Evolutionary conservation across 2,329 filamentous ascomycete species (phyloP).

Genomic region (Bipolaris bicolor): DNA sequence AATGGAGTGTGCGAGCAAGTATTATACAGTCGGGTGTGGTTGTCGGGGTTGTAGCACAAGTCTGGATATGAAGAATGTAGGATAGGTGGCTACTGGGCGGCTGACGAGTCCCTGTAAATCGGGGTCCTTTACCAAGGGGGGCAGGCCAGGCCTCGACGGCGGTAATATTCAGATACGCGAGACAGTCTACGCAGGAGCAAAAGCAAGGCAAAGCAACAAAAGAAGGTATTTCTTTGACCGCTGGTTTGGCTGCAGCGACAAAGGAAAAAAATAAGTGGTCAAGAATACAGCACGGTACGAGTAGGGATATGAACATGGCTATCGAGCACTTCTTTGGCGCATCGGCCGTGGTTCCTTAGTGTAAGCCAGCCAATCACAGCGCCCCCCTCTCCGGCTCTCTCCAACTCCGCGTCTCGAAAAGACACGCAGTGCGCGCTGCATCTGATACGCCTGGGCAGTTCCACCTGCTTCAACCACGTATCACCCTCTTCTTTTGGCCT

Average conservation of each 20-base stretch:
- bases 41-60: slow-evolving; percentile 4
- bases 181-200: not conserved
- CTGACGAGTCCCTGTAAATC: slow-evolving; percentile 30
- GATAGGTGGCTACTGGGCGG: slow-evolving; percentile 38
- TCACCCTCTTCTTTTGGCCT: slow-evolving; percentile 26
- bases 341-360: slow-evolving; percentile 13
- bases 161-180: not conserved
- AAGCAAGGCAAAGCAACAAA: not conserved
- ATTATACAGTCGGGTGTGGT: slow-evolving; percentile 3
- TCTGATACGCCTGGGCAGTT: slow-evolving; percentile 34
- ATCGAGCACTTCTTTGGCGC: slow-evolving; percentile 18
- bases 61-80: slow-evolving; percentile 22
- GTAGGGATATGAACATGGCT: slow-evolving; percentile 5
- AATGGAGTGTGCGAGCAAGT: not conserved
- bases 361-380: slow-evolving; percentile 28
- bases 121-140: slow-evolving; percentile 13
- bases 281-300: not conserved
- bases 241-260: not conserved
- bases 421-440: slow-evolving; percentile 15
- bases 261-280: not conserved
- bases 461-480: slow-evolving; percentile 35
- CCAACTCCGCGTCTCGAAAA: slow-evolving; percentile 34
- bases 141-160: too few relatives aligned
- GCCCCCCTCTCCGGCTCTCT: slow-evolving; percentile 9
- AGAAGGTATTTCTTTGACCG: not conserved